Evolutionary conservation across 1,139 yeast genomes (phyloP).

Genomic region (Diutina catenulata): DNA sequence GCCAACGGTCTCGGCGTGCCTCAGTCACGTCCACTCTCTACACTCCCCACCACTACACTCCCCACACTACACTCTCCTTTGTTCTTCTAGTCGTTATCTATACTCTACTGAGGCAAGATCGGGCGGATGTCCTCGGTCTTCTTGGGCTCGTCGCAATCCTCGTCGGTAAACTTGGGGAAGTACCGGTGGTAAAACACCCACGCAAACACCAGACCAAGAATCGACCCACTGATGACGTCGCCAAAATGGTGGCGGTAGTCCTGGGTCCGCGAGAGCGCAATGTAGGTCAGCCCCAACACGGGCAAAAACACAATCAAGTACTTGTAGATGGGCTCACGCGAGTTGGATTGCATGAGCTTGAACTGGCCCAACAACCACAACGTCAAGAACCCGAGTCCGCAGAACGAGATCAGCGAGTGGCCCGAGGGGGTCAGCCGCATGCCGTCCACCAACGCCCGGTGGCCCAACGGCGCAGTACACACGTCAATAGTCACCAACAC

Average conservation of each 20-base stretch:
- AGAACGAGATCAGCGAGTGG: conserved; percentile 59
- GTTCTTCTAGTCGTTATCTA: background rate
- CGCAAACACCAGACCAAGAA: conserved; percentile 11
- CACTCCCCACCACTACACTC: no score
- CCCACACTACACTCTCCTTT: no score
- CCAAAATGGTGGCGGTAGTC: conserved; percentile 5
- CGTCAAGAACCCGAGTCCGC: conserved; percentile 39
- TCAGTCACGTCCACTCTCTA: no score
- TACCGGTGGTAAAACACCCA: conserved; percentile 9
- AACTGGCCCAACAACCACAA: conserved; percentile 56
- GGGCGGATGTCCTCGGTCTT: conserved; percentile 1
- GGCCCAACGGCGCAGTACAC: conserved; percentile 36
- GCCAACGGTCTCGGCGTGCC: no score
- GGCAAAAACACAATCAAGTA: conserved; percentile 14
- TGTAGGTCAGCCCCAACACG: conserved; percentile 19
- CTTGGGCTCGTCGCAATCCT: conserved; percentile 3
- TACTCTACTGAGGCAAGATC: conserved; percentile 3
- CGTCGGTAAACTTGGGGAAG: background rate
- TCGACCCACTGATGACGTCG: conserved; percentile 10
- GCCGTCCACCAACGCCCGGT: conserved; percentile 52
- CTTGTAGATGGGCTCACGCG: conserved; percentile 8
- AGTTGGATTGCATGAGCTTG: conserved; percentile 12
- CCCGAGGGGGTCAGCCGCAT: conserved; percentile 77
- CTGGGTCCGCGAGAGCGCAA: conserved; percentile 51
- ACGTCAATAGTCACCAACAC: conserved; percentile 28